Percentiles rank a stretch among this genome's conserved stretches.
phyloP scores from a whole-genome alignment of 1,284 basidiomycete species.

The Microbotryum lychnidis-dioicae region DNA sequence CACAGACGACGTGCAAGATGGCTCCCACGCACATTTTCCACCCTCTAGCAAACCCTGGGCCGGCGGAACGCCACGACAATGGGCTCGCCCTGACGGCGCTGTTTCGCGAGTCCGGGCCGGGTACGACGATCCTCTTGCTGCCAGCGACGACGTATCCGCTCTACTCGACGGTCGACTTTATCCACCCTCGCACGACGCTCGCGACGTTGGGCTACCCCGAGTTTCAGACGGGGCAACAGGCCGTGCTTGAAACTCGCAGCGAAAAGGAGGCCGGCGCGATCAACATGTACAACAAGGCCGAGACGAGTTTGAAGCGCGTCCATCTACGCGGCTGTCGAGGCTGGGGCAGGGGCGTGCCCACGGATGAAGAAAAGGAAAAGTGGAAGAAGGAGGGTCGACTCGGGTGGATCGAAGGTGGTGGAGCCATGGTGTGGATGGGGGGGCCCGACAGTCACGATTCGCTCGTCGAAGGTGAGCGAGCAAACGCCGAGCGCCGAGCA shows the following conservation, averaged over 20 bases:
- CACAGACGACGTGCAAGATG: background rate
- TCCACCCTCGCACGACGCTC: constrained; percentile 24
- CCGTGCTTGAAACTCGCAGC: constrained; percentile 30
- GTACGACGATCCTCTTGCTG: constrained; percentile 30
- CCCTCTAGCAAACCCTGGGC: constrained; percentile 6
- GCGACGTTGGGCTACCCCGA: constrained; percentile 33
- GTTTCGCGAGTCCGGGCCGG: constrained; percentile 27
- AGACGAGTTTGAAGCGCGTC: constrained; percentile 24
- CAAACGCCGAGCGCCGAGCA: too few relatives aligned
- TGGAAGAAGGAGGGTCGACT: constrained; percentile 19
- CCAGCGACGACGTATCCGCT: constrained; percentile 22
- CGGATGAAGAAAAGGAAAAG: constrained; percentile 14
- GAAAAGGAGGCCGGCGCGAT: constrained; percentile 31
- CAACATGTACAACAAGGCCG: constrained; percentile 21
- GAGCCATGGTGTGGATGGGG: constrained; percentile 30
- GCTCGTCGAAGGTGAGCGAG: constrained; percentile 15
- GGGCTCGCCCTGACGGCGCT: constrained; percentile 25
- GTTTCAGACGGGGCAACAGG: constrained; percentile 28
- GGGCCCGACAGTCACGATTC: constrained; percentile 27
- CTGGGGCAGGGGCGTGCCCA: constrained; percentile 22
- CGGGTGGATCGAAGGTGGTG: constrained; percentile 32
- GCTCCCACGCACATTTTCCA: constrained; percentile 18
- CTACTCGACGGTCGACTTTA: constrained; percentile 23
- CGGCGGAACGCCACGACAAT: constrained; percentile 14
- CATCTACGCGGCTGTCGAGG: constrained; percentile 29